Percentiles rank a stretch among this genome's conserved stretches.
These are phyloP conservation scores for Xylaria sp. DNA, from an alignment of 495 filamentous ascomycete species.

Conservation along the genomic window DNA sequence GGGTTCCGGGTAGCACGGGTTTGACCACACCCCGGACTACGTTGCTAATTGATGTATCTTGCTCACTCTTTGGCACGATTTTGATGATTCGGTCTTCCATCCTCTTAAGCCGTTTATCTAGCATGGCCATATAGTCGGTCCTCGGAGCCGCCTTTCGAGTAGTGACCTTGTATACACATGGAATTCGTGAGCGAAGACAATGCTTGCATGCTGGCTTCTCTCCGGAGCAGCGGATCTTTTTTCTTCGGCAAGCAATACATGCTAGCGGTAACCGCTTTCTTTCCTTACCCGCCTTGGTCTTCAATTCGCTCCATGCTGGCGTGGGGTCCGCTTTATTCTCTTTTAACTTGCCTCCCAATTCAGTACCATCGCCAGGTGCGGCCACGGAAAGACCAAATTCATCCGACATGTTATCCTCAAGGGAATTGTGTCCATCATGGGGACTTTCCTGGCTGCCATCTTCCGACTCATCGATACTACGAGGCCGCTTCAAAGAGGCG, in stretches of 20 bases:
- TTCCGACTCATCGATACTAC: slow-evolving; percentile 53
- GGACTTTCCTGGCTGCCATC: slow-evolving; percentile 56
- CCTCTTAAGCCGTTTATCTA: slow-evolving; percentile 88
- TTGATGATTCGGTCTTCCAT: slow-evolving; percentile 99
- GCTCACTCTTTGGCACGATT: slow-evolving; percentile 86
- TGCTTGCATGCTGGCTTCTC: slow-evolving; percentile 98
- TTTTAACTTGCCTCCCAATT: slow-evolving; percentile 57
- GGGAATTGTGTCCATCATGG: slow-evolving; percentile 50
- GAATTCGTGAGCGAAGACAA: slow-evolving; percentile 90
- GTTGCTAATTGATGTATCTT: slow-evolving; percentile 53
- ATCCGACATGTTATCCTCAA: slow-evolving; percentile 59
- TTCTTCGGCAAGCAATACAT: slow-evolving; percentile 93
- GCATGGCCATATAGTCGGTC: slow-evolving; percentile 99
- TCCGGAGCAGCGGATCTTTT: slow-evolving; percentile 97
- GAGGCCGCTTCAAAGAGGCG: slow-evolving; percentile 35
- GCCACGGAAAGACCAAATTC: slow-evolving; percentile 58
- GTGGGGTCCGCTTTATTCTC: slow-evolving; percentile 64
- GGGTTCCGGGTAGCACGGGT: slow-evolving; percentile 71
- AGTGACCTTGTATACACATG: slow-evolving; percentile 98
- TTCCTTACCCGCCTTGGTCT: slow-evolving; percentile 98
- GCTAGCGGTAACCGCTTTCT: slow-evolving; percentile 91
- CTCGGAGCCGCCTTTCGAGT: slow-evolving; percentile 93
- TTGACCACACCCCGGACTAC: slow-evolving; percentile 70
- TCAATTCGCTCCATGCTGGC: slow-evolving; percentile 92
- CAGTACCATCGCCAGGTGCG: slow-evolving; percentile 55